A percentile compares a stretch with the other conserved stretches of the same genome.
Evolutionary conservation across 2,329 filamentous ascomycete species (phyloP).

Genomic region (Fusarium decemcellulare): DNA sequence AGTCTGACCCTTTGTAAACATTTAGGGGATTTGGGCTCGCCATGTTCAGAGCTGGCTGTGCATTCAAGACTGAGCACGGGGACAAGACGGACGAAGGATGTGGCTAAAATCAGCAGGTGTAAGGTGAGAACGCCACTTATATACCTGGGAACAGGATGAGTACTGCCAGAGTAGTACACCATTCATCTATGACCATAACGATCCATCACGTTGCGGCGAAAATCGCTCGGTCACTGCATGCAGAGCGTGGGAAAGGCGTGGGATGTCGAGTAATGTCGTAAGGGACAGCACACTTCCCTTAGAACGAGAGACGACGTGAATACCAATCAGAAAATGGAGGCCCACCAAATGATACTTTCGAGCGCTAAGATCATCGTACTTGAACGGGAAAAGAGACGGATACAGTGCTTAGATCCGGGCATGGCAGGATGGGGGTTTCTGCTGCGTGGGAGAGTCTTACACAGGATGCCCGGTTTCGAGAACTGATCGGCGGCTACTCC

Average conservation of each 20-base stretch:
- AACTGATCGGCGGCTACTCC: neutral
- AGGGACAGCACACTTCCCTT: slow-evolving; percentile 10
- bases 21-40: slow-evolving; percentile 57
- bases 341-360: neutral
- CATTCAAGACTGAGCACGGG: neutral
- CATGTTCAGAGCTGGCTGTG: slow-evolving; percentile 33
- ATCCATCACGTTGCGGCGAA: slow-evolving; percentile 2
- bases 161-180: neutral
- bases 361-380: slow-evolving; percentile 9
- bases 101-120: neutral
- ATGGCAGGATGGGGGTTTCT: slow-evolving; percentile 1
- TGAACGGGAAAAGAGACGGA: neutral
- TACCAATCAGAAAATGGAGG: slow-evolving; percentile 14
- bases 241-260: neutral
- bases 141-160: neutral
- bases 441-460: neutral
- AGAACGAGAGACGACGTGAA: neutral
- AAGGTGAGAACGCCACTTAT: slow-evolving; percentile 3
- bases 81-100: neutral
- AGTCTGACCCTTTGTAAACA: slow-evolving; percentile 70
- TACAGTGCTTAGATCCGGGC: neutral
- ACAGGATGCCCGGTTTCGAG: neutral
- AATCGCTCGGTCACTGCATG: slow-evolving; percentile 14
- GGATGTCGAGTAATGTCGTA: slow-evolving; percentile 8
- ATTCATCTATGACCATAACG: too few species aligned